phyloP scores from a whole-genome alignment of 192 early-diverging fungal genomes.

The Chytriomyces hyalinus region DNA sequence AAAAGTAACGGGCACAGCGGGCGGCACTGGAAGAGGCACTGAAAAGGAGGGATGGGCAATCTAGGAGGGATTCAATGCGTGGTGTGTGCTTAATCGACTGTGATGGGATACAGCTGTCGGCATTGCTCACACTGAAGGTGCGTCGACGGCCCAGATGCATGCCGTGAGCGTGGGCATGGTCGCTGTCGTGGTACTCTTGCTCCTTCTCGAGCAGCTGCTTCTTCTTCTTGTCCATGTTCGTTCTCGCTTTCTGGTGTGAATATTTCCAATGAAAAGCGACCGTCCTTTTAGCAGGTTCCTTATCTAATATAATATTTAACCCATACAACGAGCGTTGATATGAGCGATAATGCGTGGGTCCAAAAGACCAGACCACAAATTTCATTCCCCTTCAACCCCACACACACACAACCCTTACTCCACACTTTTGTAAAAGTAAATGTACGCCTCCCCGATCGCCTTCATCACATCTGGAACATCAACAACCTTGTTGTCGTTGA shows the following conservation, averaged over 20 bases:
- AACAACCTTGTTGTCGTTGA: slow-evolving; percentile 96
- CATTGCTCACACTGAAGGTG: not conserved
- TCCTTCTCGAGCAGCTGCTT: not conserved
- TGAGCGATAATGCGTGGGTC: not conserved
- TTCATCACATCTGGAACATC: slow-evolving; percentile 57
- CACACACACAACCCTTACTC: slow-evolving; percentile 51
- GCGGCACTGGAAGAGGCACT: no score
- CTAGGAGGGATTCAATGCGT: no score
- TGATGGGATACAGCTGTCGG: no score
- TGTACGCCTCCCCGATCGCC: slow-evolving; percentile 52
- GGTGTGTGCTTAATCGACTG: no score
- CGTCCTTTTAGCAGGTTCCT: no score
- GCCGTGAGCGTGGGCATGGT: not conserved
- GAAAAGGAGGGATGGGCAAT: no score
- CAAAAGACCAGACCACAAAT: not conserved
- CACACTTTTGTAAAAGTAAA: slow-evolving; percentile 45
- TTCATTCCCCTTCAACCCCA: slow-evolving; percentile 1
- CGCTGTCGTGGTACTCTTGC: not conserved
- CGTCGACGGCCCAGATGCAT: not conserved
- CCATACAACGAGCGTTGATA: not conserved
- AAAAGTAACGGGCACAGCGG: no score
- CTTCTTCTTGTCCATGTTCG: not conserved
- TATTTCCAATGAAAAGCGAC: no score
- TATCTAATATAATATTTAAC: no score
- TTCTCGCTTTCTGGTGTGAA: not conserved